These are phyloP conservation scores for Acer negundo DNA, from an alignment of 345 rosid species.

Conservation along the genomic window DNA sequence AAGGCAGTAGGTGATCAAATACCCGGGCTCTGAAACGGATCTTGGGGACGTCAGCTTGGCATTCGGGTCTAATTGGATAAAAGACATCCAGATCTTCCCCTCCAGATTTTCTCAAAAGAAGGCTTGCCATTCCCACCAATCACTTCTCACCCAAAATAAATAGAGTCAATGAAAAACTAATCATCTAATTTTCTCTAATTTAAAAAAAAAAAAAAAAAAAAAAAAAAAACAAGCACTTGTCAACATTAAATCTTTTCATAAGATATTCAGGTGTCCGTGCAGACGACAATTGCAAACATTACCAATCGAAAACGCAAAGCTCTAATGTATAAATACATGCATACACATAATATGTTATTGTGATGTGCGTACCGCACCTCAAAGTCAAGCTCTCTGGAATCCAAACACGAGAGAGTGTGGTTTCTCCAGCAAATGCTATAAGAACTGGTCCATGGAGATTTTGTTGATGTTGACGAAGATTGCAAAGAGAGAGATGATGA, in stretches of 20 bases:
- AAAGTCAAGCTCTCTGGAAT: not conserved
- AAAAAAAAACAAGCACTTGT: too few species aligned
- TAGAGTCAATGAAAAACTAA: not conserved
- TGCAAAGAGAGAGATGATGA: not conserved
- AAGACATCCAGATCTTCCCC: slow-evolving; percentile 66
- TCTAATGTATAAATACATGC: too few species aligned
- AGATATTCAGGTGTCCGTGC: too few species aligned
- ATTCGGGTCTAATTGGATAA: slow-evolving; percentile 78
- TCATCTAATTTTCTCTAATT: not conserved
- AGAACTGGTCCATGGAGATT: not conserved
- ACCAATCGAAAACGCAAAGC: not conserved
- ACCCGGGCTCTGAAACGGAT: slow-evolving; percentile 80
- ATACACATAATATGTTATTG: not conserved
- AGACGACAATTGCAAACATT: not conserved
- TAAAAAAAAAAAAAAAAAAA: not conserved
- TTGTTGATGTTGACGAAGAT: not conserved
- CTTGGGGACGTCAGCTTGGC: slow-evolving; percentile 63
- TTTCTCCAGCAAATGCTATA: slow-evolving; percentile 1
- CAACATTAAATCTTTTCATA: too few species aligned
- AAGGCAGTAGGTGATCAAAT: too few species aligned
- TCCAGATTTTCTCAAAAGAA: slow-evolving; percentile 47
- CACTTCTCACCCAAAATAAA: slow-evolving; percentile 4
- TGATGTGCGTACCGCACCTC: not conserved
- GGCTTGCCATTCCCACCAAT: slow-evolving; percentile 33
- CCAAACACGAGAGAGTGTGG: not conserved